Evolutionary conservation across 2,329 filamentous ascomycete species (phyloP).

Genomic region (Diaporthe australafricana): DNA sequence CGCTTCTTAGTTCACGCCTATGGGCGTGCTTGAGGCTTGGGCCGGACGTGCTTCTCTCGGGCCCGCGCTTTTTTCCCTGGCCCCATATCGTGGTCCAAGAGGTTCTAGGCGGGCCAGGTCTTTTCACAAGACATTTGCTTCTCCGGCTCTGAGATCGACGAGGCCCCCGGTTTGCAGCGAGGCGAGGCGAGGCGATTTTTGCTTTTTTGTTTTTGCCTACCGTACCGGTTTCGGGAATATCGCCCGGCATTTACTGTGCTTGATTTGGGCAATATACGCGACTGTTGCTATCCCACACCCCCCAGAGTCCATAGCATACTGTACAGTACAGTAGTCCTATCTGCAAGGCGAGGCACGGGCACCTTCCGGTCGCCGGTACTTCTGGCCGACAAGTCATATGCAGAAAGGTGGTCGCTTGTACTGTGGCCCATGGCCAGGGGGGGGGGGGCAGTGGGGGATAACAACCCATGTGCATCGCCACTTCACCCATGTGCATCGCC

Average conservation of each 20-base stretch:
- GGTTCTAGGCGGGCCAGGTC: conserved; percentile 15
- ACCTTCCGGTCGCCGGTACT: neutral
- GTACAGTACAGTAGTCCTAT: neutral
- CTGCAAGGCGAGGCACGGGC: conserved; percentile 1
- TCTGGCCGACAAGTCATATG: neutral
- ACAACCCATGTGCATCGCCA: neutral
- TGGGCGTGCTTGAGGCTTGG: neutral
- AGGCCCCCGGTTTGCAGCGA: neutral
- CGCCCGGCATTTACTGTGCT: neutral
- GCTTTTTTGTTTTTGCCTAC: neutral
- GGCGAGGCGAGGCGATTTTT: conserved; percentile 12
- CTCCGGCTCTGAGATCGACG: conserved; percentile 8
- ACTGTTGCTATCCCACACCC: neutral
- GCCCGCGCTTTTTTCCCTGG: neutral
- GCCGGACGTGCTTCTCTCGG: neutral
- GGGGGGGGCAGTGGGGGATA: neutral
- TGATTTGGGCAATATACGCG: conserved; percentile 5
- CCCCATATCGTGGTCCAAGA: conserved; percentile 9
- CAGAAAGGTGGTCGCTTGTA: neutral
- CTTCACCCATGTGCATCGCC: neutral
- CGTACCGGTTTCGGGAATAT: neutral
- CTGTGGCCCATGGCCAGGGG: neutral
- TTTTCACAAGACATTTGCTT: conserved; percentile 8
- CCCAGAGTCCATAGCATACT: neutral
- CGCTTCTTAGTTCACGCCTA: conserved; percentile 3